These are phyloP conservation scores for Nosema muscidifuracis DNA, from an alignment of 371 early-diverging fungal genomes.

Conservation along the genomic window DNA sequence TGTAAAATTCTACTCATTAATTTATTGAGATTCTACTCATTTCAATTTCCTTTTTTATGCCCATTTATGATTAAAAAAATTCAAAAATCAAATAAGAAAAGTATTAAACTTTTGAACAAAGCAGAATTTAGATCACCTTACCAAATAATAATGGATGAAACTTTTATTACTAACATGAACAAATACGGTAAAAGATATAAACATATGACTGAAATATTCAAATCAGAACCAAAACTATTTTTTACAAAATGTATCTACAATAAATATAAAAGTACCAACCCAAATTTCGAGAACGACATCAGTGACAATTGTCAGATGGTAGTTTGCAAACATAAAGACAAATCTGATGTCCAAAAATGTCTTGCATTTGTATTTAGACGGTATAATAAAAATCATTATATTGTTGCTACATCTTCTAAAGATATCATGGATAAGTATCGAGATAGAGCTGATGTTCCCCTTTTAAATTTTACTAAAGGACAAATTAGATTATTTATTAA, in stretches of 20 bases:
- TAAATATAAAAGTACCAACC: slow-evolving; percentile 19
- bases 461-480: slow-evolving; percentile 17
- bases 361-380: slow-evolving; percentile 17
- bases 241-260: slow-evolving; percentile 46
- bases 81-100: slow-evolving; percentile 35
- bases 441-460: slow-evolving; percentile 5
- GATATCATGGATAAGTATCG: slow-evolving; percentile 15
- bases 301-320: slow-evolving; percentile 12
- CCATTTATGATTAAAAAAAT: slow-evolving; percentile 31
- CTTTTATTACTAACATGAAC: slow-evolving; percentile 28
- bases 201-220: slow-evolving; percentile 26
- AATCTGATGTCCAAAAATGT: slow-evolving; percentile 23
- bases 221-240: slow-evolving; percentile 34
- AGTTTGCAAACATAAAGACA: slow-evolving; percentile 14
- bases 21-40: too few species aligned
- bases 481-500: slow-evolving; percentile 11
- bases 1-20: too few species aligned
- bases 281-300: slow-evolving; percentile 4
- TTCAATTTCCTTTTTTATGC: too few species aligned
- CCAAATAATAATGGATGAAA: slow-evolving; percentile 35
- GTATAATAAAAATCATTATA: slow-evolving; percentile 40
- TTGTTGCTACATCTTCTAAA: slow-evolving; percentile 20
- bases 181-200: slow-evolving; percentile 1
- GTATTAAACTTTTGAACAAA: slow-evolving; percentile 21
- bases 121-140: slow-evolving; percentile 35